A percentile compares a stretch with the other conserved stretches of the same genome.
Evolutionary conservation across 2,329 filamentous ascomycete genomes (phyloP).

Genomic region (Ophiobolus disseminans): DNA sequence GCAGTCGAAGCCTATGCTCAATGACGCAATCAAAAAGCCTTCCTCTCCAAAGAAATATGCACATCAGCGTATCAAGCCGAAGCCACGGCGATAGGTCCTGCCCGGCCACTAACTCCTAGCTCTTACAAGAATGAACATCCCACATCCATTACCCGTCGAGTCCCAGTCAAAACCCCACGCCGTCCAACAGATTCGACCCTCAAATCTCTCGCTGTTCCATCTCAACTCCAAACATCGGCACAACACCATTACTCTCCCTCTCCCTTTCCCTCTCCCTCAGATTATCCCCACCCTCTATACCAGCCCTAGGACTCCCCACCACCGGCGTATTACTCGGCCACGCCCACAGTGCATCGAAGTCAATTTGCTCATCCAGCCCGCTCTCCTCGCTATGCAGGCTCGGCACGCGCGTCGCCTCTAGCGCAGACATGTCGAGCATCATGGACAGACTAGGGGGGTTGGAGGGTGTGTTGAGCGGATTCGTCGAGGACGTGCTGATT

Average conservation of each 20-base stretch:
- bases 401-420: constrained; percentile 43
- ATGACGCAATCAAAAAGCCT: too few relatives aligned
- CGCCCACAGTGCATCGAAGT: constrained; percentile 52
- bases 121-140: too few relatives aligned
- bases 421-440: constrained; percentile 47
- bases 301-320: constrained; percentile 34
- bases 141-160: too few relatives aligned
- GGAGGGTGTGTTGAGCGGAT: constrained; percentile 17
- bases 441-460: constrained; percentile 40
- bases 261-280: constrained; percentile 26
- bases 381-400: constrained; percentile 44
- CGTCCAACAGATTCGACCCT: too few relatives aligned
- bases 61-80: too few relatives aligned
- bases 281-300: constrained; percentile 9
- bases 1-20: too few relatives aligned
- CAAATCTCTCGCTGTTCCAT: too few relatives aligned
- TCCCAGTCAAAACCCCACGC: too few relatives aligned
- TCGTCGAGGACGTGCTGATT: constrained; percentile 5
- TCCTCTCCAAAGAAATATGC: too few relatives aligned
- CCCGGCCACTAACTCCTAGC: too few relatives aligned
- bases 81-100: too few relatives aligned
- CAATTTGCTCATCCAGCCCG: constrained; percentile 49
- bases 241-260: constrained; percentile 38
- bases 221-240: constrained; percentile 45
- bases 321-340: constrained; percentile 49